A percentile compares a stretch with the other conserved stretches of the same genome.
Evolutionary conservation across 192 early-diverging fungal species (phyloP).

Genomic region (Phycomyces blakesleeanus): DNA sequence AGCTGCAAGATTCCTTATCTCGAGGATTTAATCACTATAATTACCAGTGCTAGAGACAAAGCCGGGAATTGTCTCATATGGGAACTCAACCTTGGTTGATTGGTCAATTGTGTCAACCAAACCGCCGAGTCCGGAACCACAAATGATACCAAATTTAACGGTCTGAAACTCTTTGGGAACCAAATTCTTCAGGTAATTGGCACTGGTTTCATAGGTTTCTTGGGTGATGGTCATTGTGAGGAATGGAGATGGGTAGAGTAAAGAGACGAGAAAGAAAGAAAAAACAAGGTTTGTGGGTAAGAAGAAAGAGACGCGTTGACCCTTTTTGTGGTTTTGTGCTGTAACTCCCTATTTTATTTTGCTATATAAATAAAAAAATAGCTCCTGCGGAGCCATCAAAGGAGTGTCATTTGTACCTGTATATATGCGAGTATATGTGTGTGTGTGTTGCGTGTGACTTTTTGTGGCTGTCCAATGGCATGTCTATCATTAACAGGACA

Average conservation of each 20-base stretch:
- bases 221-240: constrained; percentile 1
- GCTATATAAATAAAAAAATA: too few species aligned
- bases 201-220: constrained; percentile 11
- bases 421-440: too few species aligned
- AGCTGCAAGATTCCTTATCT: too few species aligned
- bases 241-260: constrained; percentile 1
- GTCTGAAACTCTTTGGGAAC: constrained; percentile 31
- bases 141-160: constrained; percentile 76
- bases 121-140: constrained; percentile 80
- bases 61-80: constrained; percentile 79
- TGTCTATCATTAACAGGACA: too few species aligned
- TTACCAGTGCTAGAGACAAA: constrained; percentile 77
- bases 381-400: too few species aligned
- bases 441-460: too few species aligned
- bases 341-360: too few species aligned
- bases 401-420: too few species aligned
- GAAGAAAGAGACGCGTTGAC: too few species aligned
- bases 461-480: too few species aligned
- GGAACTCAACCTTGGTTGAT: constrained; percentile 55
- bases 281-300: too few species aligned
- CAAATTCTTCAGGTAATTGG: neutral
- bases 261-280: neutral
- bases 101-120: constrained; percentile 65
- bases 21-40: neutral
- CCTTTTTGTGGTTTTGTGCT: too few species aligned